Evolutionary conservation across 495 filamentous ascomycete genomes (phyloP).

Genomic region (Xylaria grammica): DNA sequence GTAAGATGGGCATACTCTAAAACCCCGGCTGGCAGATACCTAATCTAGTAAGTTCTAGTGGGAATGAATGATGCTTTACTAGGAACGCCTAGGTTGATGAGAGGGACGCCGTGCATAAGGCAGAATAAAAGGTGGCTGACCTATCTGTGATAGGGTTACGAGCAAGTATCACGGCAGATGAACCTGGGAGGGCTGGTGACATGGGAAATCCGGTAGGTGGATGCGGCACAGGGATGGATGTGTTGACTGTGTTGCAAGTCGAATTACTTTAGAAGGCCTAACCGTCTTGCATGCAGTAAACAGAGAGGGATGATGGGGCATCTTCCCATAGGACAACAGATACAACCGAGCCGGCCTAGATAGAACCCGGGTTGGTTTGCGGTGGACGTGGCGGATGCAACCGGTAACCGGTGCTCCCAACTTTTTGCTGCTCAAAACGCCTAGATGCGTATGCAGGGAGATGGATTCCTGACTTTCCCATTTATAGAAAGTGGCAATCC

Average conservation of each 20-base stretch:
- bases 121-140: constrained; percentile 11
- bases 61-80: background rate
- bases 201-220: constrained; percentile 21
- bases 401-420: constrained; percentile 3
- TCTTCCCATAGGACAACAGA: constrained; percentile 33
- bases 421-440: background rate
- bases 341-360: constrained; percentile 1
- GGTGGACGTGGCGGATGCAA: constrained; percentile 12
- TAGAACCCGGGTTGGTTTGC: constrained; percentile 29
- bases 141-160: constrained; percentile 28
- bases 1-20: background rate
- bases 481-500: constrained; percentile 19
- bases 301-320: constrained; percentile 37
- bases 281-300: constrained; percentile 35
- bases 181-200: constrained; percentile 15
- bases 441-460: constrained; percentile 11
- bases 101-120: background rate
- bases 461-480: constrained; percentile 14
- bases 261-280: constrained; percentile 27
- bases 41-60: constrained; percentile 1
- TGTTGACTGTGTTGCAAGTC: constrained; percentile 27
- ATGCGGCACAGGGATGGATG: constrained; percentile 28
- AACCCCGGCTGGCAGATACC: background rate
- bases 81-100: background rate
- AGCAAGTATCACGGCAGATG: background rate